Evolutionary conservation across 106 monocot genomes (phyloP), one percentile per base, ranked within the genome.

Genomic region (Alisma plantagoaquatica): DNA sequence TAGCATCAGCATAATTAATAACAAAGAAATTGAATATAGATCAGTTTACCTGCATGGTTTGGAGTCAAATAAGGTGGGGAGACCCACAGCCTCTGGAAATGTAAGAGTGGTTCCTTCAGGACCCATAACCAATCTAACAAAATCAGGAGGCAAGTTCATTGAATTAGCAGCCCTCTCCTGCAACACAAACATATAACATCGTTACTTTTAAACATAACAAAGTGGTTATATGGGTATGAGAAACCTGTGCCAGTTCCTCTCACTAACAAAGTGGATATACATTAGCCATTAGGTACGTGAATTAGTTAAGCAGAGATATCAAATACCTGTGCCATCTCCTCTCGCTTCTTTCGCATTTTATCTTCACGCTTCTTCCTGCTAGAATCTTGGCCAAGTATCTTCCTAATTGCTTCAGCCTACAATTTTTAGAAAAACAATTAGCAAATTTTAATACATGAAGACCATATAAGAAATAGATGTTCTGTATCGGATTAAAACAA

Each of bases 401-500:
- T 96, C 56, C 94, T 96, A 61, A 96, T 88, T 62, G 88, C 84
- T 49, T 84, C 94, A 41, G 87, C 88, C 94, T 96, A 71, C 29
- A 74, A 29, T 3, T 5, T 42, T 21, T 0, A 20, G 9, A 41
- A 57, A 41, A 6, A 5, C 2, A 11, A 16, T 15, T 33, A 1
- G 19, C 10, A 10, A 55, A 23, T 16, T 18, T 11, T 14, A n/a
- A 15, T n/a, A 5, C 0, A 43, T 27, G 31, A 3, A 12, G 19
- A 38, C 9, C 26, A 4, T 19, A 32, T 48, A 54, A 48, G 12
- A 29, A 41, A n/a, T n/a, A n/a, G n/a, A n/a, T n/a, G n/a, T n/a
- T n/a, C n/a, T n/a, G n/a, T n/a, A n/a, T n/a, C n/a, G n/a, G 18
- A 19, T 29, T 29, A 54, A 4, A 26, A 30, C 29, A 20, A 57